A percentile compares a stretch with the other conserved stretches of the same genome.
phyloP scores from a whole-genome alignment of 768 basidiomycete species.

The Leccinum ochraceum region DNA sequence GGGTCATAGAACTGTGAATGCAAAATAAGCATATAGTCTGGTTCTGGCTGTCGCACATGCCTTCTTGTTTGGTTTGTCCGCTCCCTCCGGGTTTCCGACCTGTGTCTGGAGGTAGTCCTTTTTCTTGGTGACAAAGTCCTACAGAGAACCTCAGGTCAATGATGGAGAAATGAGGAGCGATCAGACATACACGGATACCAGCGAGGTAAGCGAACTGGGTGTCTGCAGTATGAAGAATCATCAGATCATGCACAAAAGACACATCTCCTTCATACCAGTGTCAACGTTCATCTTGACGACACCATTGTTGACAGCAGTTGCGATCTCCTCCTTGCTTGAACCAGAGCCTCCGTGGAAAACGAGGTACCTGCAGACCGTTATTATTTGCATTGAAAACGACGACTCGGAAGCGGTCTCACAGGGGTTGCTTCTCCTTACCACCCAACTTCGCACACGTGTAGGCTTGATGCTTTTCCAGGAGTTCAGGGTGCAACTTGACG shows the following conservation, averaged over 20 bases:
- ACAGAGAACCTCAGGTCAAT: slow-evolving; percentile 5
- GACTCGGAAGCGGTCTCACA: slow-evolving; percentile 51
- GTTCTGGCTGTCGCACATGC: slow-evolving; percentile 33
- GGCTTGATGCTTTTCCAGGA: slow-evolving; percentile 89
- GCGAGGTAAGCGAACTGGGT: slow-evolving; percentile 89
- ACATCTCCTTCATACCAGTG: slow-evolving; percentile 50
- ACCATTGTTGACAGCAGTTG: slow-evolving; percentile 85
- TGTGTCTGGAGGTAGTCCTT: slow-evolving; percentile 86
- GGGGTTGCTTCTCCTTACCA: slow-evolving; percentile 66
- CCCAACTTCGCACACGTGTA: slow-evolving; percentile 70
- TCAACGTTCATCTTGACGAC: slow-evolving; percentile 99
- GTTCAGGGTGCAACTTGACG: slow-evolving; percentile 88
- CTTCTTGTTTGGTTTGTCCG: slow-evolving; percentile 99
- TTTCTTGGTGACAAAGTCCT: slow-evolving; percentile 88
- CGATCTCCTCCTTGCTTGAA: slow-evolving; percentile 94
- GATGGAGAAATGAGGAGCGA: background rate
- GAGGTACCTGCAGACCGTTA: slow-evolving; percentile 64
- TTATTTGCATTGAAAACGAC: background rate
- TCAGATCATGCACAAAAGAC: slow-evolving; percentile 3
- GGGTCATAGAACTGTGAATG: slow-evolving; percentile 79
- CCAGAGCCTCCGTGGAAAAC: slow-evolving; percentile 99
- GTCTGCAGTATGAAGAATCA: slow-evolving; percentile 40
- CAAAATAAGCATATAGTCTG: background rate
- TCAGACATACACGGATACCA: slow-evolving; percentile 68
- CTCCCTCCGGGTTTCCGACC: slow-evolving; percentile 96